These are phyloP conservation scores for Diaporthe citriasiana DNA, from an alignment of 2,329 filamentous ascomycete genomes.

Conservation along the genomic window DNA sequence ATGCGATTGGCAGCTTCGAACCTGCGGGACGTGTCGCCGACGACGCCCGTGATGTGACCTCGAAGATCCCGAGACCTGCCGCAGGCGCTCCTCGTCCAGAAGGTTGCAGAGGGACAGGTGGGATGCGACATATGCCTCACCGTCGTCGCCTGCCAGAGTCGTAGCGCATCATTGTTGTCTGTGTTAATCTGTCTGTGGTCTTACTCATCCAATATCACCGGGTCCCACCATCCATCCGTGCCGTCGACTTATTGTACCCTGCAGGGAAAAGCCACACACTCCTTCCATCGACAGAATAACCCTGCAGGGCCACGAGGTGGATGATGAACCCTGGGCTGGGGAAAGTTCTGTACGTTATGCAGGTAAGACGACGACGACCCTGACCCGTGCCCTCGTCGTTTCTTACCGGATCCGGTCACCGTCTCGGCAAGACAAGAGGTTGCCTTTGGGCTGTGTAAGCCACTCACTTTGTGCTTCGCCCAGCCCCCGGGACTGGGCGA, in stretches of 20 bases:
- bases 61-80: constrained; percentile 25
- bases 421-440: neutral
- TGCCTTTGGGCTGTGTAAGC: constrained; percentile 33
- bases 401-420: constrained; percentile 27
- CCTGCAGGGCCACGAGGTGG: constrained; percentile 26
- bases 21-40: constrained; percentile 11
- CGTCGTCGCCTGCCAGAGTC: constrained; percentile 15
- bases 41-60: constrained; percentile 22
- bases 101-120: neutral
- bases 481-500: neutral
- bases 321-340: neutral
- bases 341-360: neutral
- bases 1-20: constrained; percentile 24
- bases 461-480: constrained; percentile 6
- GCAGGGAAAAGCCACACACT: constrained; percentile 19
- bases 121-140: neutral
- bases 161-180: neutral
- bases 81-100: constrained; percentile 7
- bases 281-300: constrained; percentile 1
- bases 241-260: neutral
- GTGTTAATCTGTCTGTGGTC: constrained; percentile 14
- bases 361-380: constrained; percentile 7
- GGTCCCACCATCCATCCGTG: neutral
- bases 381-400: constrained; percentile 14
- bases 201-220: constrained; percentile 20